Evolutionary conservation across 805 yeast genomes (phyloP).

Genomic region (Maudiozyma turicensis): DNA sequence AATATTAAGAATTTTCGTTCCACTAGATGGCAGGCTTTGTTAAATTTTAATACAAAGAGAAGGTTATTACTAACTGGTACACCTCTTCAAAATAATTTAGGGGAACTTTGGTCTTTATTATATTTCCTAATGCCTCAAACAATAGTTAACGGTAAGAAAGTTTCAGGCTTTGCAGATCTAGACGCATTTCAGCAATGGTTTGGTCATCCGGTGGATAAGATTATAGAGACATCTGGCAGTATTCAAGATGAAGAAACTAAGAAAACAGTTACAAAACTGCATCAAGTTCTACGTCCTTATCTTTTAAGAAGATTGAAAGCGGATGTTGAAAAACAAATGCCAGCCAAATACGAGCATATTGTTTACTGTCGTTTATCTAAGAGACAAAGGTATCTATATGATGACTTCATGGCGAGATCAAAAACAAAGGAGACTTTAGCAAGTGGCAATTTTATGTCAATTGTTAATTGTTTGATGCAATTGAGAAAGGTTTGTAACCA

Average conservation of each 20-base stretch:
- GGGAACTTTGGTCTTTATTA: slow-evolving; percentile 91
- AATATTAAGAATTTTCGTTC: slow-evolving; percentile 94
- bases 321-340: slow-evolving; percentile 98
- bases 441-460: slow-evolving; percentile 88
- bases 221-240: slow-evolving; percentile 51
- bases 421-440: slow-evolving; percentile 89
- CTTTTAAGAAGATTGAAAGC: slow-evolving; percentile 82
- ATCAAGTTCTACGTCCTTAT: slow-evolving; percentile 89
- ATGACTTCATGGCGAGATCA: slow-evolving; percentile 95
- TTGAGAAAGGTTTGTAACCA: slow-evolving; percentile 93
- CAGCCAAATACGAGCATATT: slow-evolving; percentile 92
- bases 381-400: slow-evolving; percentile 84
- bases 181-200: slow-evolving; percentile 98
- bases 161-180: slow-evolving; percentile 87
- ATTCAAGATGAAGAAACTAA: slow-evolving; percentile 69
- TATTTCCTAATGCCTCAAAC: slow-evolving; percentile 93
- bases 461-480: slow-evolving; percentile 96
- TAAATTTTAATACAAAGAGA: slow-evolving; percentile 88
- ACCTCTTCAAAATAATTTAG: slow-evolving; percentile 88
- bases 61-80: slow-evolving; percentile 90
- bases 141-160: slow-evolving; percentile 37
- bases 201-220: slow-evolving; percentile 91
- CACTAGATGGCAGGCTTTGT: slow-evolving; percentile 91
- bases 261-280: slow-evolving; percentile 78
- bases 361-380: slow-evolving; percentile 86